Base-by-base conservation (phyloP, 768 basidiomycete genomes). In the Podaxis sp. region DNA sequence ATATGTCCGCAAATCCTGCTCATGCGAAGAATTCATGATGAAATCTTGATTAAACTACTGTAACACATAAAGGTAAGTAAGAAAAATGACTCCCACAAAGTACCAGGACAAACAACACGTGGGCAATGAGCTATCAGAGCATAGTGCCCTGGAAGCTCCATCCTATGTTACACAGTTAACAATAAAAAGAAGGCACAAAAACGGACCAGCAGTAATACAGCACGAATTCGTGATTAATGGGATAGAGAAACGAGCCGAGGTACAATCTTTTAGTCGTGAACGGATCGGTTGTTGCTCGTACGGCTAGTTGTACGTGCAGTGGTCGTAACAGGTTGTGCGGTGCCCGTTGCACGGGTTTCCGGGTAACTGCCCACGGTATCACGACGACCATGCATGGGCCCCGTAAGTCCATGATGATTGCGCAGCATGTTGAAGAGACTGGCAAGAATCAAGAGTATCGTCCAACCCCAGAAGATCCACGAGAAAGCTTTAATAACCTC, bases 401-500 rank as follows among this genome's bases (percentile, higher is more conserved):
- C 68, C 10, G 46, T 60, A 18, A 63, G 5, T 1, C 57, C 51
- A 16, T 57, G 59, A 21, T 59, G 55, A 38, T 65, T 66, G 25
- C 37, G 50, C 27, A 50, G 25, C 67, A 69, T 70, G 36, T 70
- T 69, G 13, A 61, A 64, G 36, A 80, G 59, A 38, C 78, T 67
- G n/a, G 77, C 68, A 63, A 82, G 27, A 56, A 85, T 65, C 69
- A 86, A 74, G 67, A 82, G 74, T 51, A 81, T 71, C 16, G 79
- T 68, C 38, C 83, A 68, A 63, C 79, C 73, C 80, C 82, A 90
- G 62, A 79, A 78, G 28, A 89, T 79, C 87, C 88, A 91, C 13
- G 85, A 75, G 59, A 88, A 87, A 0, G 85, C 87, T 44, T 89
- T 76, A 71, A 90, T 79, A 1, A 83, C 79, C 4, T 84, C 83